Base-by-base conservation (phyloP, 2,329 filamentous ascomycete species). In the Penicillium brasilianum region DNA sequence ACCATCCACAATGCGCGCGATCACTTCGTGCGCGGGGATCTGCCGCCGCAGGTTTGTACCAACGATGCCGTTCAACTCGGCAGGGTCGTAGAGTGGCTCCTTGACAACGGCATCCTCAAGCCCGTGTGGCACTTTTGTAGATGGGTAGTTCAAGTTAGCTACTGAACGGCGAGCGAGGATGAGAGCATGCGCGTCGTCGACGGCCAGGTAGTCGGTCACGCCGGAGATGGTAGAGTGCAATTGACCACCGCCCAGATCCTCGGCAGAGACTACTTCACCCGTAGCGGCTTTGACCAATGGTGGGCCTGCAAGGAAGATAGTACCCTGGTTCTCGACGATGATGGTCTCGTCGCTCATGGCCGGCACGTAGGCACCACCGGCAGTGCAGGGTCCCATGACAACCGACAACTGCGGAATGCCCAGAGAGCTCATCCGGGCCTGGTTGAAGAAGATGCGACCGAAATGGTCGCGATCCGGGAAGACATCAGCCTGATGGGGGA, bases 311-410 rank as follows among this genome's bases (percentile, higher is more conserved):
- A 99, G 87, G 82, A 98, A 99, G 74, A 99, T 97, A 68, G 96
- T 93, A n/a, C 94, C 94, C 76, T 97, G 93, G 55, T 93, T 90
- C 72, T 92, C 88, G 41, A 98, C 95, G 66, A 99, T 98, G 77
- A 99, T 97, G 74, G 88, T 93, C 83, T 98, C 95, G 75, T 98
- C 95, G 62, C 91, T 94, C 94, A 99, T 98, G 71, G 92, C 92
- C 11, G 94, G 94, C 11, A 98, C 93, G 75, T 99, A 98, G 25
- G 94, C 94, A 51, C 94, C 94, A 54, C 94, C 94, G 1, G 94
- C 94, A 0, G 95, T 99, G 79, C 95, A 99, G 46, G 94, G 91
- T 0, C 94, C 94, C 94, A 99, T 97, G 50, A 99, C 94, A 2
- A 97, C 92, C 10, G 92, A 89, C 69, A 99, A 90, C 74, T 98